phyloP scores from a whole-genome alignment of 148 eudicot genomes.

The Persicaria maculosa region DNA sequence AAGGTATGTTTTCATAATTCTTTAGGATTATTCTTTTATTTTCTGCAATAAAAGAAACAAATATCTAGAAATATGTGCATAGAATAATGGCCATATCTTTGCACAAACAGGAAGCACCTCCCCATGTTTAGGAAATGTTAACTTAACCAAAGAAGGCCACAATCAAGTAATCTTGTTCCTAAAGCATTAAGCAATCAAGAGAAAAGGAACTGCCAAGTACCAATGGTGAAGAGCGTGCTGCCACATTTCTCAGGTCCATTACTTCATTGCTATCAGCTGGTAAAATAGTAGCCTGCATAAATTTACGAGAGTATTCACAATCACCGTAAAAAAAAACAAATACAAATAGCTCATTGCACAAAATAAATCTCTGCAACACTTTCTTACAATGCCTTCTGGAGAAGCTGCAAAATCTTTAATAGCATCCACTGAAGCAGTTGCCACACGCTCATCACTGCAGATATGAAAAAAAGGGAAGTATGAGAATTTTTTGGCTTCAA shows the following conservation, averaged over 20 bases:
- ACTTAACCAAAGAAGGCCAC: not conserved
- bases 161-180: not conserved
- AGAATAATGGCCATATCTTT: not conserved
- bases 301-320: not conserved
- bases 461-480: not conserved
- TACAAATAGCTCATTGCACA: not conserved
- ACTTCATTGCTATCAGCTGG: constrained; percentile 48
- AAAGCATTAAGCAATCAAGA: constrained; percentile 3
- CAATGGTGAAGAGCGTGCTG: constrained; percentile 62
- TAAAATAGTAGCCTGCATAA: constrained; percentile 58
- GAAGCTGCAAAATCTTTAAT: constrained; percentile 51
- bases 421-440: constrained; percentile 73
- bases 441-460: constrained; percentile 74
- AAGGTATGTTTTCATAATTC: too few species aligned
- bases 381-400: constrained; percentile 64
- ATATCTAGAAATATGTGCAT: not conserved
- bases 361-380: not conserved
- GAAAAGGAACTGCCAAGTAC: constrained; percentile 25
- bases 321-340: not conserved
- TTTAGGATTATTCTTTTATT: not conserved
- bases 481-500: not conserved
- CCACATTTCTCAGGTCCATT: constrained; percentile 55
- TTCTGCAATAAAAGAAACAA: not conserved
- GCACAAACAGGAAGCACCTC: not conserved
- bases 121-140: not conserved